Percentiles rank a stretch among this genome's conserved stretches.
Evolutionary conservation across 2,329 filamentous ascomycete species (phyloP).

Genomic region (Fusarium sp.): DNA sequence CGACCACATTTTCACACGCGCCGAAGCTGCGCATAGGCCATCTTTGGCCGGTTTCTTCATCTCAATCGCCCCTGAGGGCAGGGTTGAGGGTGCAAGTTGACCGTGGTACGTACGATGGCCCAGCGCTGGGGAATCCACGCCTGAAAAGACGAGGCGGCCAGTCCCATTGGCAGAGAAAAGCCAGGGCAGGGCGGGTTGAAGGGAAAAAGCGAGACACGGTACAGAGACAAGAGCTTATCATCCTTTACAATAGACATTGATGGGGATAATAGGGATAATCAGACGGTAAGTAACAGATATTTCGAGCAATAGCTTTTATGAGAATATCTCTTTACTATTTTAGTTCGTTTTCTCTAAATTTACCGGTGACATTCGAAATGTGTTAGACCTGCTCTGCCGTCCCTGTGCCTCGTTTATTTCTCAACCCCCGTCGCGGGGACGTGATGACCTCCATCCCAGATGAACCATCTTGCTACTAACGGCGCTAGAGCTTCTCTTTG

Average conservation of each 20-base stretch:
- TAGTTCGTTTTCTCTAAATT: not conserved
- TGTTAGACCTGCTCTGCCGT: not conserved
- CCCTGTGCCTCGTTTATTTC: not conserved
- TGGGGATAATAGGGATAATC: not conserved
- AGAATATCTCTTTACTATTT: not conserved
- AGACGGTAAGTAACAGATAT: not conserved
- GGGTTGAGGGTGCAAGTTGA: constrained; percentile 26
- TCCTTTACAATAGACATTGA: not conserved
- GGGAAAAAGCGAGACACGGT: not conserved
- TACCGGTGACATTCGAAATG: not conserved
- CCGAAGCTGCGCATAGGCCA: constrained; percentile 6
- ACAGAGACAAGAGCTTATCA: not conserved
- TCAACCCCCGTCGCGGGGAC: not conserved
- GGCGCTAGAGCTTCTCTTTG: constrained; percentile 1
- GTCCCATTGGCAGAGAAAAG: constrained; percentile 24
- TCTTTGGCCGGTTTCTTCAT: constrained; percentile 16
- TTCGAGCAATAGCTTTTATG: not conserved
- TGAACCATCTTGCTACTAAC: constrained; percentile 26
- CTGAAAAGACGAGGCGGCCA: constrained; percentile 31
- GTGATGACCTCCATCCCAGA: constrained; percentile 17
- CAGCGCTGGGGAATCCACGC: constrained; percentile 18
- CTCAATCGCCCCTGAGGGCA: constrained; percentile 24
- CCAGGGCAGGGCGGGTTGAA: not conserved
- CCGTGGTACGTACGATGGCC: constrained; percentile 24
- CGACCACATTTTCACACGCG: constrained; percentile 3